These are phyloP conservation scores for Metarhizium anisopliae DNA, from an alignment of 2,329 filamentous ascomycete species.

Conservation along the genomic window DNA sequence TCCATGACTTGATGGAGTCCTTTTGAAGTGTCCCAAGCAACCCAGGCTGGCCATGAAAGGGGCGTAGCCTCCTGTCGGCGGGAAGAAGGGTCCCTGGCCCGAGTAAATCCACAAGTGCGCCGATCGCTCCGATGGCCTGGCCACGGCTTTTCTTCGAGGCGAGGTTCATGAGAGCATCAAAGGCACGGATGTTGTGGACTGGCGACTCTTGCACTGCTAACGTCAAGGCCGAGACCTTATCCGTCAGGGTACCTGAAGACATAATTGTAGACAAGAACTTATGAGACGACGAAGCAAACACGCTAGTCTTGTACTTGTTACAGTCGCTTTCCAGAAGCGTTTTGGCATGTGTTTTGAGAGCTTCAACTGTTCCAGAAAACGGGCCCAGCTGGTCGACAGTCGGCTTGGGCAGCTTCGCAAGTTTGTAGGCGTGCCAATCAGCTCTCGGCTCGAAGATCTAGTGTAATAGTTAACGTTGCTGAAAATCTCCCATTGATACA, in stretches of 20 bases:
- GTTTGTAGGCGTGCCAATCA: conserved; percentile 44
- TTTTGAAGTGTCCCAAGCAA: conserved; percentile 64
- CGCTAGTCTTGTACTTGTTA: conserved; percentile 61
- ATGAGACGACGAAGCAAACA: conserved; percentile 76
- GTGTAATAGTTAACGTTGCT: conserved; percentile 22
- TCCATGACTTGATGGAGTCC: conserved; percentile 51
- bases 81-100: conserved; percentile 83
- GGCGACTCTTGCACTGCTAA: conserved; percentile 94
- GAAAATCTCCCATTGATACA: conserved; percentile 4
- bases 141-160: conserved; percentile 91
- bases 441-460: conserved; percentile 49
- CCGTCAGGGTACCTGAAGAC: conserved; percentile 88
- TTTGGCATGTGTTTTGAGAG: conserved; percentile 61
- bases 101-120: conserved; percentile 87
- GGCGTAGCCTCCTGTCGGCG: conserved; percentile 66
- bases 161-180: conserved; percentile 73
- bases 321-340: conserved; percentile 71
- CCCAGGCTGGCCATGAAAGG: conserved; percentile 72
- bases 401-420: conserved; percentile 34
- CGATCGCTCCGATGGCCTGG: conserved; percentile 85
- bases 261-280: conserved; percentile 98
- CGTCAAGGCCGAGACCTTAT: conserved; percentile 93
- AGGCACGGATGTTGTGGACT: conserved; percentile 80
- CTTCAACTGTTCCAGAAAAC: conserved; percentile 34
- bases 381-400: conserved; percentile 35